phyloP scores from a whole-genome alignment of 176 grass and related monocot genomes.

The Carex myosuroides region DNA sequence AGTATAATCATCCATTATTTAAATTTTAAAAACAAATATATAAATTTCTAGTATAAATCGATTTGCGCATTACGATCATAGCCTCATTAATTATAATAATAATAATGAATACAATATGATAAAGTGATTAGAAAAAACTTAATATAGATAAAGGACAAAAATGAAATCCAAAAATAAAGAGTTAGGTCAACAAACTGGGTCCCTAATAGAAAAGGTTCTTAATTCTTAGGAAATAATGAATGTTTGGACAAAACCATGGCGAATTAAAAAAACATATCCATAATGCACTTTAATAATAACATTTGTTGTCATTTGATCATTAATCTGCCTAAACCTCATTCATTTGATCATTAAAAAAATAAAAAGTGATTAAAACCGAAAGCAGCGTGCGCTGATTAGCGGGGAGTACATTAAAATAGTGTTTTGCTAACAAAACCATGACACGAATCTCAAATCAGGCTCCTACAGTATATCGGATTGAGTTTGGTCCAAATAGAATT shows the following conservation, averaged over 20 bases:
- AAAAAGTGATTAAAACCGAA: neutral
- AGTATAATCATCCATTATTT: too few relatives aligned
- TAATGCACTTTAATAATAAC: neutral
- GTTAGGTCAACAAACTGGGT: slow-evolving; percentile 20
- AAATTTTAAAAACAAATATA: too few relatives aligned
- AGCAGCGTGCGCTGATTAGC: neutral
- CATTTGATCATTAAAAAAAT: neutral
- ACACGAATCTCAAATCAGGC: neutral
- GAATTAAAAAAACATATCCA: slow-evolving; percentile 5
- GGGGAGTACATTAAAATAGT: neutral
- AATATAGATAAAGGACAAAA: neutral
- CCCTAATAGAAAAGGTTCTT: neutral
- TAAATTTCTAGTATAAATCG: too few relatives aligned
- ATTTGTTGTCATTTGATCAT: neutral
- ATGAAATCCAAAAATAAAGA: neutral
- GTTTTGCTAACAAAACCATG: neutral
- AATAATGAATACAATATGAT: neutral
- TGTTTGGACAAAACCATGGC: neutral
- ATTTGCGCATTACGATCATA: too few relatives aligned
- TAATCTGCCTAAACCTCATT: neutral
- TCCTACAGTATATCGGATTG: too few relatives aligned
- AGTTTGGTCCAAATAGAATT: too few relatives aligned
- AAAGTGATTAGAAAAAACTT: neutral
- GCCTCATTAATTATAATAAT: neutral
- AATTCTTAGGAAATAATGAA: neutral